Evolutionary conservation across 1,284 basidiomycete genomes (phyloP), one percentile per base, ranked within the genome.

Genomic region (Trichosporon faecale): DNA sequence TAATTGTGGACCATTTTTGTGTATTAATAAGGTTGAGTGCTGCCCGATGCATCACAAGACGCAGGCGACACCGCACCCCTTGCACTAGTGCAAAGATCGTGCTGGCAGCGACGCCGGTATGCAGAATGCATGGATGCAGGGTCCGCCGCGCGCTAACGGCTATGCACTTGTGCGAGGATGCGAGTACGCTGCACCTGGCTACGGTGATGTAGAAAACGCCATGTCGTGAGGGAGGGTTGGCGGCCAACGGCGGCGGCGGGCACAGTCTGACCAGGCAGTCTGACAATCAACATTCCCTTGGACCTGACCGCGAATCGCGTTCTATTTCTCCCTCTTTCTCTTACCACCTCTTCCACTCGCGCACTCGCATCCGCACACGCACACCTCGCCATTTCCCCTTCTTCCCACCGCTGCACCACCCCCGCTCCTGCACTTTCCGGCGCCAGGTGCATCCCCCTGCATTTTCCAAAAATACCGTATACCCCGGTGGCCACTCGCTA

Each of bases 381-480:
- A 61, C 29, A 18, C 57, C 27, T 29, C 27, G 16, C 27, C 57
- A 29, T 31, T 61, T 61, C 57, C 33, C 57, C 18, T 14, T 25
- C 18, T 61, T 61, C 57, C 57, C 57, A 61, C 57, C 27, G n/a
- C 57, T 9, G 57, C 23, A 29, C 57, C 27, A n/a, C 12, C 5
- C 29, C 57, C 27, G 7, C 6, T 31, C 55, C 25, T 8, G 27
- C 18, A 5, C 55, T 60, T n/a, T 18, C 7, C 57, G 8, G 29
- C 57, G 8, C 35, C 25, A 16, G 35, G 63, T 64, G 63, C 63
- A 64, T 64, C 31, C 23, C 37, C 11, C 14, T 44, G 31, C 23
- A 64, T 64, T 64, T 64, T 64, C 63, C 35, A 23, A 64, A 64
- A 64, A 33, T 33, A 31, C 57, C 29, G 4, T 23, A 21, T 18